These are phyloP conservation scores for Gleditsia sinensis DNA, from an alignment of 306 rosid species.

Conservation along the genomic window DNA sequence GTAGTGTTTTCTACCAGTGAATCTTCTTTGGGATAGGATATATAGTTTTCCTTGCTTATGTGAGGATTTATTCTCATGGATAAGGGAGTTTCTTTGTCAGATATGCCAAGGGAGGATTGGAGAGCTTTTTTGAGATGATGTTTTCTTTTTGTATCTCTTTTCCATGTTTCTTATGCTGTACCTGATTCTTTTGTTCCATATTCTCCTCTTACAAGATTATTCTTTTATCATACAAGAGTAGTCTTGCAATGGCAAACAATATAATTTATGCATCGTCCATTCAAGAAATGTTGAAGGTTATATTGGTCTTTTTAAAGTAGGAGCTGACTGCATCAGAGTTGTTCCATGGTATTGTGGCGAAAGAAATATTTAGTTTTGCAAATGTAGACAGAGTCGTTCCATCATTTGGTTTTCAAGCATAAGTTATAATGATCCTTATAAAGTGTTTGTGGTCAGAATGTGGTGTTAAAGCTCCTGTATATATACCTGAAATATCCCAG, in stretches of 20 bases:
- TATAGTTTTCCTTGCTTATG: neutral
- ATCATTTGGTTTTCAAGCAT: slow-evolving; percentile 15
- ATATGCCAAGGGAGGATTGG: neutral
- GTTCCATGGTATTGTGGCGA: neutral
- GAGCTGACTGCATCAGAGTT: neutral
- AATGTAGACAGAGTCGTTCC: neutral
- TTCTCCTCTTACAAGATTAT: neutral
- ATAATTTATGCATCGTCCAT: neutral
- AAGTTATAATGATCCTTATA: neutral
- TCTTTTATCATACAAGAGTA: neutral
- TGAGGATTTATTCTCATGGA: neutral
- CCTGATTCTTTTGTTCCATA: neutral
- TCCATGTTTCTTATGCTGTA: neutral
- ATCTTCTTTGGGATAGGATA: neutral
- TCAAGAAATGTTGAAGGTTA: neutral
- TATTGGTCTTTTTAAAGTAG: slow-evolving; percentile 11
- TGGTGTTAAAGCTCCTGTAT: slow-evolving; percentile 9
- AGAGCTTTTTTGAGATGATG: neutral
- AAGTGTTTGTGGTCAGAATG: slow-evolving; percentile 9
- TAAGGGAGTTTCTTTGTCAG: neutral
- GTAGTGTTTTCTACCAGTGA: neutral
- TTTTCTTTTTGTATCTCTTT: too few relatives aligned
- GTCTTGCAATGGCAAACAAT: neutral
- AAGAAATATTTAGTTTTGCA: neutral
- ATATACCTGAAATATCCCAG: neutral